These are phyloP conservation scores for Termitomyces sp. DNA, from an alignment of 768 basidiomycete genomes.

Conservation along the genomic window DNA sequence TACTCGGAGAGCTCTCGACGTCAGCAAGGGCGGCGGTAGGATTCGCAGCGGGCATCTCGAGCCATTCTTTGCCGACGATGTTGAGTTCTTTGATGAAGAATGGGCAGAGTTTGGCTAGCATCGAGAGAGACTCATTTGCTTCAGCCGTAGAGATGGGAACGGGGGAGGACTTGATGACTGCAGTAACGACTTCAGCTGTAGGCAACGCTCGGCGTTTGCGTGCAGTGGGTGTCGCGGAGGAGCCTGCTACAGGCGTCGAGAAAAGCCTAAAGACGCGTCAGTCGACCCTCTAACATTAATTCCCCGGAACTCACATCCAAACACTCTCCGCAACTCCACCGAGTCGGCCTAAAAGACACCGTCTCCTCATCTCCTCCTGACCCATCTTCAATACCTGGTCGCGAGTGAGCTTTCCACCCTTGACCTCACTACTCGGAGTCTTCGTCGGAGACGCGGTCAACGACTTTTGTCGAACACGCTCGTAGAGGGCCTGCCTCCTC, in stretches of 20 bases:
- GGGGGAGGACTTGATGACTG: slow-evolving; percentile 77
- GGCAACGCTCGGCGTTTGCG: slow-evolving; percentile 76
- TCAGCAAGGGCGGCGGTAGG: slow-evolving; percentile 19
- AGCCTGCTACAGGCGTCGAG: slow-evolving; percentile 53
- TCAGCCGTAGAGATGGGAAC: slow-evolving; percentile 78
- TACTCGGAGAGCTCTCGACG: slow-evolving; percentile 38
- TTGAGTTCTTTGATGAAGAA: slow-evolving; percentile 73
- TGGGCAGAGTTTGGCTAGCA: slow-evolving; percentile 70
- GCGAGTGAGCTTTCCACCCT: slow-evolving; percentile 50
- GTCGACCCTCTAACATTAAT: no score
- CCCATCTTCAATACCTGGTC: slow-evolving; percentile 70
- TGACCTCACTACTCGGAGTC: slow-evolving; percentile 37
- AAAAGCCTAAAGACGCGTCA: slow-evolving; percentile 54
- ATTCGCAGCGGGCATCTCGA: slow-evolving; percentile 58
- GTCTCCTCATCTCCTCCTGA: slow-evolving; percentile 75
- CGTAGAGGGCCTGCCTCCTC: slow-evolving; percentile 76
- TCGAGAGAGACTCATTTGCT: slow-evolving; percentile 68
- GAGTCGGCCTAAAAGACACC: slow-evolving; percentile 76
- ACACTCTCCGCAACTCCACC: slow-evolving; percentile 82
- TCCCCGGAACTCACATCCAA: slow-evolving; percentile 65
- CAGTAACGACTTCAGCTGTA: slow-evolving; percentile 59
- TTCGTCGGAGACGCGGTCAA: slow-evolving; percentile 69
- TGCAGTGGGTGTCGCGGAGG: slow-evolving; percentile 49
- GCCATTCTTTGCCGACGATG: slow-evolving; percentile 57
- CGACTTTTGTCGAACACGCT: slow-evolving; percentile 75